Evolutionary conservation across 371 early-diverging fungal genomes (phyloP), one percentile per base, ranked within the genome.

Genomic region (Syncephalastrum monosporum): DNA sequence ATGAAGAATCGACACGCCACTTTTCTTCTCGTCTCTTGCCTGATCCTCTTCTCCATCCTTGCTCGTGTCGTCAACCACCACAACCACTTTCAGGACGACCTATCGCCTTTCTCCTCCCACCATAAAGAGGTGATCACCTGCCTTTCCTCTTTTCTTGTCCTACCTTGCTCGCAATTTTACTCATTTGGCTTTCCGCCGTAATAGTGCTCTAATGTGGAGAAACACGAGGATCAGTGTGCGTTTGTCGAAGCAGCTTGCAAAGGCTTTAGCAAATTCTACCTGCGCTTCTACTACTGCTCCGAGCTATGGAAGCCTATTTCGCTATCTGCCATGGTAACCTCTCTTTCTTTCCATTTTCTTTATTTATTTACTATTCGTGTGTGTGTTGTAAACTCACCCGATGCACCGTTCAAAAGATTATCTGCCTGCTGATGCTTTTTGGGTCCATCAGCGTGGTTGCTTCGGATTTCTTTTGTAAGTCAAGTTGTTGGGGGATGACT

Each of bases 391-490:
- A 51, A 15, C 21, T 38, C 33, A 51, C 48, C 41, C 6, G 33
- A 47, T n/a, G 46, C 15, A 29, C 16, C 33, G 21, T 56, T 10
- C 17, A 46, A 24, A 57, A 76, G 77, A 16, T 66, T 3, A 54
- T 57, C 38, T 67, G 73, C 27, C 56, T 76, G 47, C 57, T 73
- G 42, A 46, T 73, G 44, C 56, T 76, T 27, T 88, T 88, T 71
- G 83, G 82, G 25, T 82, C 86, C 50, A 75, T 85, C 21, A 85
- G 88, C 14, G 77, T 83, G 5, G 83, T 82, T 19, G 87, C 88
- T 33, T 84, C 85, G 8, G 88, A 88, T 56, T 88, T 85, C 57
- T 88, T 88, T 64, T 86, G 88, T 81, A 76, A 71, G 75, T 55
- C 29, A 29, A 29, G 38, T 33, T 33, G 27, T 51, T 23, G 38